Conservation (phyloP, 2,329 filamentous ascomycete species). For the Diplodia sapinea region DNA sequence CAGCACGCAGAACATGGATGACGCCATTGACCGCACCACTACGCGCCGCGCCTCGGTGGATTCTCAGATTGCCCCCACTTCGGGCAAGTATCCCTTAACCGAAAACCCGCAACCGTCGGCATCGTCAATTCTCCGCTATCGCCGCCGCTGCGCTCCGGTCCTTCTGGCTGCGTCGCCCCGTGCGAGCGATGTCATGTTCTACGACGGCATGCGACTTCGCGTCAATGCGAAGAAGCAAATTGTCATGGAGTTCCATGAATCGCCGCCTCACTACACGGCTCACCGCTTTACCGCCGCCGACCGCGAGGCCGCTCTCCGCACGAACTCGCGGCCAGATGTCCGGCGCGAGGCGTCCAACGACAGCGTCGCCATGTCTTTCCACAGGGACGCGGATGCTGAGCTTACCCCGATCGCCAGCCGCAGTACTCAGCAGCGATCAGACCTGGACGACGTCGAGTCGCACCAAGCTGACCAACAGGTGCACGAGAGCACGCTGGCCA, state of each 20-base stretch:
- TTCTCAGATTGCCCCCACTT: not conserved
- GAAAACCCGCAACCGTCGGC: conserved; percentile 36
- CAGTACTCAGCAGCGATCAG: conserved; percentile 25
- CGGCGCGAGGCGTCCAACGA: conserved; percentile 19
- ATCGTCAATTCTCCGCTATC: conserved; percentile 52
- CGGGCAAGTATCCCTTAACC: conserved; percentile 10
- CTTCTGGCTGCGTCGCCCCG: conserved; percentile 52
- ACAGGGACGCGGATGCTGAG: conserved; percentile 24
- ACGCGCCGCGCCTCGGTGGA: conserved; percentile 14
- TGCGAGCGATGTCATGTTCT: conserved; percentile 54
- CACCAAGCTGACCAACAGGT: conserved; percentile 13
- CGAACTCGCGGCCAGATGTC: conserved; percentile 9
- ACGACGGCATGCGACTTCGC: conserved; percentile 50
- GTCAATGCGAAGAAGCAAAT: conserved; percentile 52
- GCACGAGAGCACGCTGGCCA: conserved; percentile 16
- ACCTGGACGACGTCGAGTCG: conserved; percentile 15
- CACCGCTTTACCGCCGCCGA: conserved; percentile 43
- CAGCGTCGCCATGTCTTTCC: conserved; percentile 24
- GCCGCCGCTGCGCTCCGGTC: conserved; percentile 55
- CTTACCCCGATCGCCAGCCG: conserved; percentile 30
- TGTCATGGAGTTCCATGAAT: conserved; percentile 50
- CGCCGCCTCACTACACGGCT: conserved; percentile 53
- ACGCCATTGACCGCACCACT: not conserved
- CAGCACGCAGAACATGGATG: conserved; percentile 10
- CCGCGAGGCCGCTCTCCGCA: conserved; percentile 12